These are phyloP conservation scores for Zygoascus ofunaensis DNA, from an alignment of 805 yeast genomes.

Conservation along the genomic window DNA sequence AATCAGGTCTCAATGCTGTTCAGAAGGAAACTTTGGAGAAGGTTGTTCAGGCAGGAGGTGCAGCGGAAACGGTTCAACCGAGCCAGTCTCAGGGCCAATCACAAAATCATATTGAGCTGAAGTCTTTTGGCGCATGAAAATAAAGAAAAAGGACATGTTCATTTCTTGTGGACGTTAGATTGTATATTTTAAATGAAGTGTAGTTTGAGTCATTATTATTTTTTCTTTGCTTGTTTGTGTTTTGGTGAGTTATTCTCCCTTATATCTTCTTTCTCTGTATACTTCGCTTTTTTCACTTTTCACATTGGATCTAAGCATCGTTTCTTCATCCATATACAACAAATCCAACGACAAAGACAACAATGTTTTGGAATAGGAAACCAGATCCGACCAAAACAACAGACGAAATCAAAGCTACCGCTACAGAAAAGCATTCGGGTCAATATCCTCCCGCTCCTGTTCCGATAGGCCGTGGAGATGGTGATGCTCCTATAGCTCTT, in stretches of 20 bases:
- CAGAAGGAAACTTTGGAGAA: slow-evolving; percentile 16
- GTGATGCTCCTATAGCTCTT: too few relatives aligned
- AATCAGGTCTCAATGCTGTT: slow-evolving; percentile 33
- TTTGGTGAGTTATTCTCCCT: too few relatives aligned
- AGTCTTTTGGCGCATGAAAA: slow-evolving; percentile 32
- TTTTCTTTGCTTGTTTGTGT: neutral
- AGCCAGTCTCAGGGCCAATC: slow-evolving; percentile 14
- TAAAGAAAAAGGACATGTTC: neutral
- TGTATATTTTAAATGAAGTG: neutral
- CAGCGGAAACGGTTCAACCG: slow-evolving; percentile 6
- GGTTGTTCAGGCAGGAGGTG: slow-evolving; percentile 12
- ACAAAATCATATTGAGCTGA: slow-evolving; percentile 40
- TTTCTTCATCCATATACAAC: too few relatives aligned
- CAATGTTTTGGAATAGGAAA: slow-evolving; percentile 5
- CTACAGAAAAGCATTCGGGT: neutral
- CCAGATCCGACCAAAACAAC: neutral
- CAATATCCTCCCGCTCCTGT: neutral
- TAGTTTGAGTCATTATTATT: neutral
- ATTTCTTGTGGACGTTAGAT: too few relatives aligned
- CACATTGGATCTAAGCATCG: too few relatives aligned
- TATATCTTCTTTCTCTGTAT: too few relatives aligned
- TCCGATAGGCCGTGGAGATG: neutral
- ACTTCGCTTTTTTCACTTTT: too few relatives aligned
- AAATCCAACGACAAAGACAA: too few relatives aligned
- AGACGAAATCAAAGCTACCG: too few relatives aligned